Evolutionary conservation across 1,284 basidiomycete genomes (phyloP).

Genomic region (Ganoderma lingzhi): DNA sequence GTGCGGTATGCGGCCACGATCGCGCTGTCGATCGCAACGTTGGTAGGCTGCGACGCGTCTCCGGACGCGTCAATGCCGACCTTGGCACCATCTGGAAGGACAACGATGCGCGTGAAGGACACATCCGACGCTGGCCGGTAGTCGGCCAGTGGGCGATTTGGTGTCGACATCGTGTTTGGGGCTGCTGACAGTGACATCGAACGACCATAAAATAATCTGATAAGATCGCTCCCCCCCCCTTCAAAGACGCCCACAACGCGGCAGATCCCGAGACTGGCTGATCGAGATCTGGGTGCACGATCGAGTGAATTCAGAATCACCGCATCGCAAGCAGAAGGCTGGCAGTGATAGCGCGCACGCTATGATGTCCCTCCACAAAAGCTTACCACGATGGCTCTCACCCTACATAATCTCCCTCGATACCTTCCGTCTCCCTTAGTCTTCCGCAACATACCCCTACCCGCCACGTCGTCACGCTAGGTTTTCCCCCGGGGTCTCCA

Average conservation of each 20-base stretch:
- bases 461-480: background rate
- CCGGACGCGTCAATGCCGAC: conserved; percentile 22
- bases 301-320: background rate
- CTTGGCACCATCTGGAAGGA: conserved; percentile 31
- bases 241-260: background rate
- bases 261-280: background rate
- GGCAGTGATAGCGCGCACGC: background rate
- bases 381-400: conserved; percentile 4
- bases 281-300: background rate
- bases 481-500: conserved; percentile 5
- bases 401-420: background rate
- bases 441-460: background rate
- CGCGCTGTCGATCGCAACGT: conserved; percentile 30
- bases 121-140: conserved; percentile 3
- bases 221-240: conserved; percentile 30
- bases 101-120: conserved; percentile 21
- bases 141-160: conserved; percentile 8
- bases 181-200: background rate
- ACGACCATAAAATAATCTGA: conserved; percentile 23
- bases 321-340: background rate
- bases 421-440: background rate
- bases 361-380: background rate
- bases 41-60: conserved; percentile 21
- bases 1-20: conserved; percentile 30
- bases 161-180: conserved; percentile 17